Base-by-base conservation (phyloP, 805 yeast species). In the Suhomyces prunicola region DNA sequence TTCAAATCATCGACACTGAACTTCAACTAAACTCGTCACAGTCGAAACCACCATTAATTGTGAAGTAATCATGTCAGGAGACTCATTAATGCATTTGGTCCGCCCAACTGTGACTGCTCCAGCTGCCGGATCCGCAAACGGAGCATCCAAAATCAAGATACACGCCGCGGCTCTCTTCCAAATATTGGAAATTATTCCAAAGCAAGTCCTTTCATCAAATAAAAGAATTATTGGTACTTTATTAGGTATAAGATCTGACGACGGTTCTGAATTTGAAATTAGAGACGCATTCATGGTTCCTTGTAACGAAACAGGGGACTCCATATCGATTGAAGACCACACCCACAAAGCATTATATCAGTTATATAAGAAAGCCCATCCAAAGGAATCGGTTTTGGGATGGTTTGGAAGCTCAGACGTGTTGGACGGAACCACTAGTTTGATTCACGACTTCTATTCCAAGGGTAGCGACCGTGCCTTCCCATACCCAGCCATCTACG, bases 211-310 rank as follows among this genome's bases (percentile, higher is more conserved):
- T 52, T 65, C 69, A 44, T 57, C 60, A 45, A 65, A 80, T 57
- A 73, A 76, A 58, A 80, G 94, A 68, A 82, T 87, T 55, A 85
- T 90, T 60, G 97, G 97, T 56, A 88, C 96, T 12, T 78, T 90
- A 54, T 75, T 90, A 46, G 97, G 97, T 33, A 71, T 80, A 47
- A 81, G 96, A 68, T 86, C 92, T 24, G 96, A 90, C 56, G 96
- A 90, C 66, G 96, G 96, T 12, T 73, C 82, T 15, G 87, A 81
- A 61, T 78, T 88, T 45, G 93, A 86, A 62, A 75, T 90, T 61
- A 81, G 83, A 65, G 88, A 84, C 57, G 87, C 90, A 17, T 90
- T 86, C 70, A 80, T 89, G 67, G 94, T 90, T 53, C 94, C 96
- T 45, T 89, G 89, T 63, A 67, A 65, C 50, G 96, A 88, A 66